Evolutionary conservation across 371 early-diverging fungal genomes (phyloP).

Genomic region (Saksenaea vasiformis): DNA sequence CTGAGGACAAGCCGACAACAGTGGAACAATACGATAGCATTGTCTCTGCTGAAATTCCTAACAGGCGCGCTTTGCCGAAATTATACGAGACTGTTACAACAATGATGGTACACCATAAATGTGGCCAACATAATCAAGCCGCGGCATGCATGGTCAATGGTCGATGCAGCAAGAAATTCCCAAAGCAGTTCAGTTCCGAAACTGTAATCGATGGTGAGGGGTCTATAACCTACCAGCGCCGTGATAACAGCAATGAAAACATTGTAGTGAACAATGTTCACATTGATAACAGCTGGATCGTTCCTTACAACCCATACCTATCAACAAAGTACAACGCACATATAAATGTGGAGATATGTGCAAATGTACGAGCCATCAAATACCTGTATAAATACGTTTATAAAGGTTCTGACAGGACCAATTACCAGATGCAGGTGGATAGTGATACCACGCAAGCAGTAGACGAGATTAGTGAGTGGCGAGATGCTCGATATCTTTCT

Average conservation of each 20-base stretch:
- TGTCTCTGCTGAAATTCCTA: conserved; percentile 30
- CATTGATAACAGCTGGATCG: conserved; percentile 30
- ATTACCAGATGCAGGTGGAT: not conserved
- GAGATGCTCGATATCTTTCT: not conserved
- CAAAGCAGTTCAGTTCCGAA: too few relatives aligned
- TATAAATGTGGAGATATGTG: too few relatives aligned
- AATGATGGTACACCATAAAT: conserved; percentile 35
- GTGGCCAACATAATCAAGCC: conserved; percentile 12
- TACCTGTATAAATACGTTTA: conserved; percentile 44
- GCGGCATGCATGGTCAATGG: conserved; percentile 29
- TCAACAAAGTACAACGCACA: too few relatives aligned
- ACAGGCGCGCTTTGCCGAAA: conserved; percentile 14
- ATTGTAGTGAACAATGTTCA: conserved; percentile 43
- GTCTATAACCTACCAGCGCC: conserved; percentile 4
- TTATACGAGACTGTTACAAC: too few relatives aligned
- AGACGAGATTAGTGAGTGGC: conserved; percentile 8
- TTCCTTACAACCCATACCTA: too few relatives aligned
- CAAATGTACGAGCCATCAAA: conserved; percentile 19
- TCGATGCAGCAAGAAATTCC: too few relatives aligned
- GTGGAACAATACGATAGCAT: conserved; percentile 22
- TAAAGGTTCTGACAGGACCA: conserved; percentile 30
- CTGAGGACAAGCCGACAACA: conserved; percentile 14
- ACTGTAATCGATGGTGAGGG: conserved; percentile 5
- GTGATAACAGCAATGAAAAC: not conserved
- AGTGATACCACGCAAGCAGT: not conserved